A percentile compares a stretch with the other conserved stretches of the same genome.
phyloP scores from a whole-genome alignment of 257 asterid genomes.

The Parsonsia alboflavescens region DNA sequence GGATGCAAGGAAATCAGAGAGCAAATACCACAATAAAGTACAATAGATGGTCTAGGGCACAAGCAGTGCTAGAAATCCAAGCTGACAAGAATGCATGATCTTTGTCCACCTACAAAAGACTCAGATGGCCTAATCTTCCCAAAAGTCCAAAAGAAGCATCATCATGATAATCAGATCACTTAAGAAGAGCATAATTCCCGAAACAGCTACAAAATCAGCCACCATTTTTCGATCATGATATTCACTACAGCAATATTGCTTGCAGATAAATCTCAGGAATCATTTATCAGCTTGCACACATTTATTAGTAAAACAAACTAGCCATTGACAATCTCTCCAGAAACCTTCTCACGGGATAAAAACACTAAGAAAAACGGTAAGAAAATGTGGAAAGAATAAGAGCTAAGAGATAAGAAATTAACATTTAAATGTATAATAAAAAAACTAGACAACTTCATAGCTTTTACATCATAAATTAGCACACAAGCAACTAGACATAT shows the following conservation, averaged over 20 bases:
- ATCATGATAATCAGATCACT: neutral
- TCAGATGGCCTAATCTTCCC: neutral
- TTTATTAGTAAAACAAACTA: neutral
- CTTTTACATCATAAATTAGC: neutral
- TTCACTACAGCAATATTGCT: neutral
- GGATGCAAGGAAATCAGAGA: neutral
- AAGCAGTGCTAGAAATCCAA: neutral
- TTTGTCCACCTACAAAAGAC: neutral
- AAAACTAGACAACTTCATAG: neutral
- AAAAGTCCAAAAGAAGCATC: neutral
- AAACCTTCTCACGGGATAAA: neutral
- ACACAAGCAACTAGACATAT: neutral
- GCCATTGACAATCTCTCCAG: neutral
- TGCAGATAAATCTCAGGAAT: neutral
- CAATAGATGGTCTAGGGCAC: neutral
- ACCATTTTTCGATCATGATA: neutral
- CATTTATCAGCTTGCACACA: neutral
- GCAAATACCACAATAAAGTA: neutral
- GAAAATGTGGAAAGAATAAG: neutral
- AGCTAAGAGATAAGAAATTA: neutral
- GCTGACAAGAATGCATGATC: neutral
- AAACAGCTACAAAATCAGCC: neutral
- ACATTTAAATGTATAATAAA: neutral
- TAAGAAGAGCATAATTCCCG: neutral
- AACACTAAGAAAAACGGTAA: neutral